phyloP scores from a whole-genome alignment of 1,284 basidiomycete genomes.

The Cerrena zonata region DNA sequence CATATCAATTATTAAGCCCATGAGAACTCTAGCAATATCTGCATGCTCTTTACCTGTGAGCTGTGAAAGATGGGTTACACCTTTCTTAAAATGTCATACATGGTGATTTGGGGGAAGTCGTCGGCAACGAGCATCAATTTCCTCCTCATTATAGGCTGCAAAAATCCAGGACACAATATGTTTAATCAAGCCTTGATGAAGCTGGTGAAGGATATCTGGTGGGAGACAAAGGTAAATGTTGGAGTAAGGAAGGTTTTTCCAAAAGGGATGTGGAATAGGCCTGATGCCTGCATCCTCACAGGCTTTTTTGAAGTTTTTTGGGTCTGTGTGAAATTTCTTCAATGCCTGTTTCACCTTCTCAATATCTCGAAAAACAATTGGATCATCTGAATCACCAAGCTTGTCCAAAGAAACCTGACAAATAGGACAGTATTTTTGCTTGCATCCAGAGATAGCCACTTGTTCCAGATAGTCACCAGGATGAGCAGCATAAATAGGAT shows the following conservation, averaged over 20 bases:
- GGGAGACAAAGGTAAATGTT: constrained; percentile 22
- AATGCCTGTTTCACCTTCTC: background rate
- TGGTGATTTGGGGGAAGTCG: constrained; percentile 8
- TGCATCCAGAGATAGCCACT: constrained; percentile 20
- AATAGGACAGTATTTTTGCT: constrained; percentile 18
- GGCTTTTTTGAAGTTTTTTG: constrained; percentile 4
- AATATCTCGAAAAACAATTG: constrained; percentile 5
- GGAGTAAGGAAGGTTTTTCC: constrained; percentile 19
- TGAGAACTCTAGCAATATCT: constrained; percentile 25
- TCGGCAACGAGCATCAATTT: constrained; percentile 23
- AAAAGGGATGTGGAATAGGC: too few relatives aligned
- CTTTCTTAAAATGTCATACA: constrained; percentile 20
- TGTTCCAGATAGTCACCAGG: constrained; percentile 24
- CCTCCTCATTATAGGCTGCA: constrained; percentile 10
- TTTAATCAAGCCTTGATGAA: constrained; percentile 29
- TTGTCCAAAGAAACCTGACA: constrained; percentile 10
- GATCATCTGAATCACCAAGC: constrained; percentile 11
- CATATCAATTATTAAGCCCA: constrained; percentile 17
- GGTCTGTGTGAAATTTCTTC: background rate
- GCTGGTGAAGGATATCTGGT: constrained; percentile 23
- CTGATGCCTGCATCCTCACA: constrained; percentile 2
- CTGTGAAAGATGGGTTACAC: constrained; percentile 23
- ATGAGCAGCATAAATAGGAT: constrained; percentile 19
- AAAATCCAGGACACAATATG: constrained; percentile 24
- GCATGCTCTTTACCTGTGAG: constrained; percentile 27